Base-by-base conservation (phyloP, 2,329 filamentous ascomycete species). In the Mycosphaerella arachidis region DNA sequence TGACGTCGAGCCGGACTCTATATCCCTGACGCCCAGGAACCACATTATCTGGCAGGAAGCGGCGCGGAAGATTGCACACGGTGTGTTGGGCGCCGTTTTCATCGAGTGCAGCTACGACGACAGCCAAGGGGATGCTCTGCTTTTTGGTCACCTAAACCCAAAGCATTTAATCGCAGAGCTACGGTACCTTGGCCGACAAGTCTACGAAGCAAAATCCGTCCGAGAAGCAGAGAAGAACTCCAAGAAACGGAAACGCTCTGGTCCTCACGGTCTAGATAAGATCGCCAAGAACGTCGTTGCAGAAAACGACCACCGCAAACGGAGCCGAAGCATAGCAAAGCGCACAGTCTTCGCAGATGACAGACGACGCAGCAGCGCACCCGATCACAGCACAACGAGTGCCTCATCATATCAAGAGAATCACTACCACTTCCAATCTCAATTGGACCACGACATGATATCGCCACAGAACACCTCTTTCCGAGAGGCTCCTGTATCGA, bases 91-190 rank as follows among this genome's bases (percentile, higher is more conserved):
- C 0, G 93, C 88, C 10, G 89, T 99, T 12, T 93, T 97, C 71
- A 95, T 99, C 67, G 94, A 99, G 78, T 97, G 93, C 74, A 96
- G 91, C 63, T 99, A 93, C 73, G 89, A 91, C 62, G 88, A 97
- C 73, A 84, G 84, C 7, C 88, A 92, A 68, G 82, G 85, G 24
- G 87, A 94, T 61, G 86, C 89, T 53, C 84, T 87, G 0, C 81
- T 99, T 0, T 99, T 92, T 66, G 94, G 94, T 0, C 94, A 99
- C 68, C 79, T 99, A 13, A 90, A 91, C 40, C 94, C 94, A 0
- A 81, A 86, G 0, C 94, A 91, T 72, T 76, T 99, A 12, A 85
- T 93, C 27, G 84, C 89, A 50, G 94, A 99, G 74, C 79, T 99
- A 60, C 80, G 80, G 35, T 81, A 78, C 0, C 81, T 99, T 2